Evolutionary conservation across 2,329 filamentous ascomycete species (phyloP).

Genomic region (Blastomyces silverae): DNA sequence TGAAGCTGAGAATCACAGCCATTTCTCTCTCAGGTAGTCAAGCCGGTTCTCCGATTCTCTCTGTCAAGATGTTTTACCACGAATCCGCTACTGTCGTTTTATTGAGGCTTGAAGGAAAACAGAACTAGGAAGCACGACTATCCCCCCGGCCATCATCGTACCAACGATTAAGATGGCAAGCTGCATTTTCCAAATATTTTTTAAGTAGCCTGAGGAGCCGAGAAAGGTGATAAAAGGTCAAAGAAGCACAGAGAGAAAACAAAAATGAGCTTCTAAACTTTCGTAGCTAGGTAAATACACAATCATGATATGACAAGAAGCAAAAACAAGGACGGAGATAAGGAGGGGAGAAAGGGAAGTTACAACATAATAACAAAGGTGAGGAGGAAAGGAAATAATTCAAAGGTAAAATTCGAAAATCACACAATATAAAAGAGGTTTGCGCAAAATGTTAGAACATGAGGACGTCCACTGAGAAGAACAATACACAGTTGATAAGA

Average conservation of each 20-base stretch:
- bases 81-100: too few species aligned
- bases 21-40: not conserved
- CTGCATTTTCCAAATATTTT: not conserved
- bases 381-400: not conserved
- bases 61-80: too few species aligned
- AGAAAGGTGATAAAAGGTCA: not conserved
- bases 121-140: not conserved
- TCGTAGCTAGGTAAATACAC: constrained; percentile 17
- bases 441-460: not conserved
- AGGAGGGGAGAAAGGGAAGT: constrained; percentile 5
- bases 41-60: not conserved
- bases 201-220: too few species aligned
- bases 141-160: not conserved
- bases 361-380: constrained; percentile 4
- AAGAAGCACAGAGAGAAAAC: not conserved
- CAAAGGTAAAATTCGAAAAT: not conserved
- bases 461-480: not conserved
- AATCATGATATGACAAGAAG: constrained; percentile 13
- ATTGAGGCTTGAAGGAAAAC: too few species aligned
- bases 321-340: not conserved
- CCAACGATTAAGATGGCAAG: not conserved
- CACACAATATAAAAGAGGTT: not conserved
- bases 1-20: not conserved
- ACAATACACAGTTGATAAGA: not conserved
- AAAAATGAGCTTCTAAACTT: not conserved